Evolutionary conservation across 352 stramenopile genomes (phyloP), one percentile per base, ranked within the genome.

Genomic region (Pythium volutum): DNA sequence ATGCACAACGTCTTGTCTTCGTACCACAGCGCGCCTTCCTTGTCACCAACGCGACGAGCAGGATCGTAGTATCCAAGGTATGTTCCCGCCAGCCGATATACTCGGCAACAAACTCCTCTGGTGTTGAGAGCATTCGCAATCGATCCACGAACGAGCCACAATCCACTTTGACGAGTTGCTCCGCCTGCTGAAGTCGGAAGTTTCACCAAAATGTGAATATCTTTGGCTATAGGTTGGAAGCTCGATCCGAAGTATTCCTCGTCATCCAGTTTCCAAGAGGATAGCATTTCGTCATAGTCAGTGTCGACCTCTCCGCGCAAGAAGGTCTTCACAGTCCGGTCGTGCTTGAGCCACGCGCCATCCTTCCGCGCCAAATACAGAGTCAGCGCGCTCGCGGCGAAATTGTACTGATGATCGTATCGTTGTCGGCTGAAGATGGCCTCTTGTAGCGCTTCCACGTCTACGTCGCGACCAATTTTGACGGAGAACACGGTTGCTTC

Each of bases 51-150:
- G 59, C 59, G 49, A 59, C 50, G 41, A 53, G 41, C 49, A 42
- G 62, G 62, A 39, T 64, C 62, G 48, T 64, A 69, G 39, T 60
- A 69, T 33, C 55, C 62, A 51, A 69, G 38, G 48, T 60, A 45
- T 51, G 47, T n/a, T 36, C 48, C 62, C 22, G 49, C 48, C 33
- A 69, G 18, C 8, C 48, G 55, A 56, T 60, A 59, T 3, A 66
- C 36, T 53, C 48, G 20, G 58, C 38, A 52, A 23, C 48, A 41
- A 33, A 50, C 39, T 26, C 27, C 45, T 63, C 59, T 54, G 15
- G 34, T 68, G 22, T 26, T 59, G 27, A 58, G 46, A 54, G 53
- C 61, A 54, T 56, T 55, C 26, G n/a, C 20, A 48, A 64, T 43
- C 49, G 62, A 69, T 39, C 48, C 47, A 45, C 22, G 62, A 46